Percentiles rank a stretch among this genome's conserved stretches.
Conservation (phyloP, 345 rosid genomes). For the Erodium maritimum region DNA sequence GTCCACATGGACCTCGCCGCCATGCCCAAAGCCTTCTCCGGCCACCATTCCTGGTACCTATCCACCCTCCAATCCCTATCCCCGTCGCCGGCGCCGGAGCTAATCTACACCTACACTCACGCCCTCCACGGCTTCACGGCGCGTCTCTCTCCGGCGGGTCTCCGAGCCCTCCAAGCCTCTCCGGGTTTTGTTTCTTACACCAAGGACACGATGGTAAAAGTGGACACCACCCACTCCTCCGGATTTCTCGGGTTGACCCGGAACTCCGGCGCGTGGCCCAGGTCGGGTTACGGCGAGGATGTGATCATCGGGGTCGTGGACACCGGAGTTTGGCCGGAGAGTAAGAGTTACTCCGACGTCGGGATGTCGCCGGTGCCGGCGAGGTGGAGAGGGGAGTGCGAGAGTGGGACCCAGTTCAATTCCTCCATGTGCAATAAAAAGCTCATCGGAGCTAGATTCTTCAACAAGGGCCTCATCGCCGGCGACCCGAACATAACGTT, state of each 20-base stretch:
- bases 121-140: conserved; percentile 43
- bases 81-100: conserved; percentile 9
- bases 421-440: conserved; percentile 41
- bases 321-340: conserved; percentile 46
- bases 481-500: conserved; percentile 23
- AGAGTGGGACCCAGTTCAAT: conserved; percentile 32
- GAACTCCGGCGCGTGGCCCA: conserved; percentile 26
- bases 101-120: conserved; percentile 26
- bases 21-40: conserved; percentile 33
- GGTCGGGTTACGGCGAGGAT: conserved; percentile 28
- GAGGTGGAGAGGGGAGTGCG: conserved; percentile 41
- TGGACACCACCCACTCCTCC: conserved; percentile 33
- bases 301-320: conserved; percentile 36
- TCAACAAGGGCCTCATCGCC: conserved; percentile 31
- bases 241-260: conserved; percentile 24
- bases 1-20: conserved; percentile 35
- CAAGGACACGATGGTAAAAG: conserved; percentile 21
- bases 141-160: conserved; percentile 22
- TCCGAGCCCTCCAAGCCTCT: conserved; percentile 19
- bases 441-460: conserved; percentile 41
- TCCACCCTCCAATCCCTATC: conserved; percentile 17
- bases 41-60: conserved; percentile 24
- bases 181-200: conserved; percentile 29
- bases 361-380: conserved; percentile 30
- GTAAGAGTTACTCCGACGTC: conserved; percentile 22